Conservation (phyloP, 164 flowering plant genomes). For the Dillenia turbinata region DNA sequence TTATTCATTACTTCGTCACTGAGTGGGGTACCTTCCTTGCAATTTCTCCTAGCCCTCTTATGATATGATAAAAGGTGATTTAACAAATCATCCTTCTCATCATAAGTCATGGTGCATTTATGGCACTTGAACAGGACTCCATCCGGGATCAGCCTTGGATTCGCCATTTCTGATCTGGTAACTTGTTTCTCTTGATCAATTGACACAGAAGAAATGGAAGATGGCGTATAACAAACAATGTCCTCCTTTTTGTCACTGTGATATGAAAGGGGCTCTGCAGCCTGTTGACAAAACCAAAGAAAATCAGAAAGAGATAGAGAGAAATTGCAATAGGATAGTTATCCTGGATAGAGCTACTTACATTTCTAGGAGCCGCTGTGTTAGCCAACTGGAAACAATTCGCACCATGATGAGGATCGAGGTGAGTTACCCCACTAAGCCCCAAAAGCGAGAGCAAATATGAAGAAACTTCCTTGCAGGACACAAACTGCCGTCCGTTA, state of each 20-base stretch:
- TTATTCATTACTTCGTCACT: conserved; percentile 28
- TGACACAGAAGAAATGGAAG: conserved; percentile 19
- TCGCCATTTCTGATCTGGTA: conserved; percentile 14
- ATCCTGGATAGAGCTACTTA: conserved; percentile 23
- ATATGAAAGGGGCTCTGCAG: conserved; percentile 17
- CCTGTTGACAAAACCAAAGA: conserved; percentile 21
- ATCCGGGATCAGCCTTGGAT: background rate
- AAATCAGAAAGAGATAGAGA: background rate
- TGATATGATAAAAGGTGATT: conserved; percentile 26
- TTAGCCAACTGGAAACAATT: conserved; percentile 8
- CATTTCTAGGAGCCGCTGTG: conserved; percentile 26
- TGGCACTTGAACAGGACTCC: conserved; percentile 18
- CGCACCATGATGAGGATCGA: conserved; percentile 9
- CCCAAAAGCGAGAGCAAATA: conserved; percentile 48
- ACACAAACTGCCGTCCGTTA: conserved; percentile 60
- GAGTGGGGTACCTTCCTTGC: conserved; percentile 15
- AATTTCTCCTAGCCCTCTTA: conserved; percentile 12
- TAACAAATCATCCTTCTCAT: conserved; percentile 23
- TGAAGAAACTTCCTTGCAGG: conserved; percentile 75
- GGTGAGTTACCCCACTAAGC: conserved; percentile 23
- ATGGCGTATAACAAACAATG: conserved; percentile 14
- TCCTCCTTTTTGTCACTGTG: conserved; percentile 21
- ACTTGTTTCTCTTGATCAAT: conserved; percentile 23
- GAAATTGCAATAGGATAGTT: background rate
- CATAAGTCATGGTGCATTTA: conserved; percentile 25